Evolutionary conservation across 2,329 filamentous ascomycete species (phyloP).

Genomic region (Nakataea oryzae): DNA sequence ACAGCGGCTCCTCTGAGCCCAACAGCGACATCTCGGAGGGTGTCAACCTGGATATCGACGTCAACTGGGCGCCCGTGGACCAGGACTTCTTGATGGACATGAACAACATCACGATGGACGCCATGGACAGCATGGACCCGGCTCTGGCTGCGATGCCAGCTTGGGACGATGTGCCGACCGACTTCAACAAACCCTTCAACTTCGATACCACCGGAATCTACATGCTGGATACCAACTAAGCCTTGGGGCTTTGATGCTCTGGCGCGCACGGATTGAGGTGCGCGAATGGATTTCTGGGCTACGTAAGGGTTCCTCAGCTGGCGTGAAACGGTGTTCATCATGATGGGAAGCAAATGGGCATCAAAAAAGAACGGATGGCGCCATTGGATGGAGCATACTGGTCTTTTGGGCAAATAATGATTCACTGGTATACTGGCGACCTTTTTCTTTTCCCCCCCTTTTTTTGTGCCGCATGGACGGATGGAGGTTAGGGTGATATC

Average conservation of each 20-base stretch:
- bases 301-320: neutral
- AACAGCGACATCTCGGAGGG: constrained; percentile 52
- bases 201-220: constrained; percentile 32
- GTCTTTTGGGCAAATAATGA: neutral
- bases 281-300: neutral
- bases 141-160: neutral
- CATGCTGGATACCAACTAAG: constrained; percentile 20
- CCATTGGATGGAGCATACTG: neutral
- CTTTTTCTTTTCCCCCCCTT: neutral
- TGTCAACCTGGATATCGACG: constrained; percentile 39
- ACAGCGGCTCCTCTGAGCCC: constrained; percentile 47
- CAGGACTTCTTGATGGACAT: constrained; percentile 32
- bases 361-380: neutral
- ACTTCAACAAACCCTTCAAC: constrained; percentile 42
- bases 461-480: neutral
- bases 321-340: neutral
- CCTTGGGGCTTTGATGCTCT: neutral
- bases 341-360: neutral
- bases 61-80: constrained; percentile 40
- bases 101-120: constrained; percentile 22
- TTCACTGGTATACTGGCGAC: neutral
- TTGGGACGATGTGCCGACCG: constrained; percentile 39
- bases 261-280: neutral
- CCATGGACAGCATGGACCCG: constrained; percentile 9
- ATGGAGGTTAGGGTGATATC: neutral